These are phyloP conservation scores for Elsinoe batatas DNA, from an alignment of 2,329 filamentous ascomycete species.

Conservation along the genomic window DNA sequence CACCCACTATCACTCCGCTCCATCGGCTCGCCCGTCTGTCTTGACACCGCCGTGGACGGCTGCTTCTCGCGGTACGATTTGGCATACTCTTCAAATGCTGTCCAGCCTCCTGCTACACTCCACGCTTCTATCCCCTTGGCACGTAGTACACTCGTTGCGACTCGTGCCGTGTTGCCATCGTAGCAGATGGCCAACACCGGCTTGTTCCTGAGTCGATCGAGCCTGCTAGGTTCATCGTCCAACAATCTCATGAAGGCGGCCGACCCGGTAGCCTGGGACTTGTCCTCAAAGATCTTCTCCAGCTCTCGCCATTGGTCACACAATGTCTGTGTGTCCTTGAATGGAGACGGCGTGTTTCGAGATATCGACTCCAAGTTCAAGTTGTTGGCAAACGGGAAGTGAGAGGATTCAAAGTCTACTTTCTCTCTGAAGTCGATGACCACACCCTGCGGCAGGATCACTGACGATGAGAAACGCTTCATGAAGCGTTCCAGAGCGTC, in stretches of 20 bases:
- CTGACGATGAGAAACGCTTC: conserved; percentile 10
- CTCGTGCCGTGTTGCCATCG: conserved; percentile 44
- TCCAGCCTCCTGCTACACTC: conserved; percentile 4
- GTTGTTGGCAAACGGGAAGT: conserved; percentile 36
- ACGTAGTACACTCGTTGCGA: conserved; percentile 45
- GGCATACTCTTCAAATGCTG: conserved; percentile 6
- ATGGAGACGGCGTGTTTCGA: conserved; percentile 32
- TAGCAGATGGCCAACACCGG: conserved; percentile 44
- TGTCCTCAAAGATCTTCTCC: conserved; percentile 32
- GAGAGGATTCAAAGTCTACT: conserved; percentile 34
- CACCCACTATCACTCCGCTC: conserved; percentile 4
- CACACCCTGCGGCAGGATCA: conserved; percentile 8
- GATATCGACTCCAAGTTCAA: conserved; percentile 23
- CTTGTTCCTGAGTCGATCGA: conserved; percentile 23
- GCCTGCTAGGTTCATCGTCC: background rate
- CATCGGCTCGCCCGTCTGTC: background rate
- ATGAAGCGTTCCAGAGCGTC: conserved; percentile 27
- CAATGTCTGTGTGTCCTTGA: conserved; percentile 36
- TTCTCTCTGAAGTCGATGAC: conserved; percentile 20
- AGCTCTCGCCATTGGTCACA: conserved; percentile 40
- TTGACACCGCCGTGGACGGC: background rate
- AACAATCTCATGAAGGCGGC: conserved; percentile 14
- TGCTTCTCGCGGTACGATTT: conserved; percentile 7
- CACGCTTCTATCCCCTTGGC: conserved; percentile 33
- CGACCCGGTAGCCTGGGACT: conserved; percentile 7